Conservation (phyloP, 352 stramenopile species). For the Phytophthora ramorum region DNA sequence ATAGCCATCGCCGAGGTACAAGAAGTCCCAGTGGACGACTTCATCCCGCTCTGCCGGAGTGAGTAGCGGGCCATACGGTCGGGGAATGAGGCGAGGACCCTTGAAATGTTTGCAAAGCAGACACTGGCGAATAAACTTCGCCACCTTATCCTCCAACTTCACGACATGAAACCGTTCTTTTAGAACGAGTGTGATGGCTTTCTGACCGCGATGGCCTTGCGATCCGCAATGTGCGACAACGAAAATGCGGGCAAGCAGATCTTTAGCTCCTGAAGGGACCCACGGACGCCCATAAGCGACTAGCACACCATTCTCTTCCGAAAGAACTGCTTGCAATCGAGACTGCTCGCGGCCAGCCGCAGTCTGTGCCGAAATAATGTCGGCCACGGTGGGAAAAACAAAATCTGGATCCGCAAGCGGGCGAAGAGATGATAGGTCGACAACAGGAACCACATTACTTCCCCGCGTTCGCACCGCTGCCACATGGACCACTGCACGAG, state of each 20-base stretch:
- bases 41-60: background rate
- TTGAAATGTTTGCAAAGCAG: conserved; percentile 23
- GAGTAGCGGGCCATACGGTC: conserved; percentile 1
- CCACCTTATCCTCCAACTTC: background rate
- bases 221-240: conserved; percentile 12
- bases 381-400: background rate
- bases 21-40: conserved; percentile 12
- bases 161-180: conserved; percentile 6
- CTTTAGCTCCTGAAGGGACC: background rate
- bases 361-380: background rate
- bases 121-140: conserved; percentile 8
- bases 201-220: conserved; percentile 14
- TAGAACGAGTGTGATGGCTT: conserved; percentile 4
- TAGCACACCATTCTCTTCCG: background rate
- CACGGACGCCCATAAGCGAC: background rate
- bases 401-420: background rate
- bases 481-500: background rate
- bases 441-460: background rate
- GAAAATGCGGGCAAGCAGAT: conserved; percentile 12
- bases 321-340: background rate
- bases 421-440: background rate
- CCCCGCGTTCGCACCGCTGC: background rate
- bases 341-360: background rate
- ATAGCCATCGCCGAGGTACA: conserved; percentile 1
- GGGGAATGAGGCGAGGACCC: conserved; percentile 3